Percentiles rank a stretch among this genome's conserved stretches.
These are phyloP conservation scores for Microascus cirrosus DNA, from an alignment of 2,329 filamentous ascomycete genomes.

Conservation along the genomic window DNA sequence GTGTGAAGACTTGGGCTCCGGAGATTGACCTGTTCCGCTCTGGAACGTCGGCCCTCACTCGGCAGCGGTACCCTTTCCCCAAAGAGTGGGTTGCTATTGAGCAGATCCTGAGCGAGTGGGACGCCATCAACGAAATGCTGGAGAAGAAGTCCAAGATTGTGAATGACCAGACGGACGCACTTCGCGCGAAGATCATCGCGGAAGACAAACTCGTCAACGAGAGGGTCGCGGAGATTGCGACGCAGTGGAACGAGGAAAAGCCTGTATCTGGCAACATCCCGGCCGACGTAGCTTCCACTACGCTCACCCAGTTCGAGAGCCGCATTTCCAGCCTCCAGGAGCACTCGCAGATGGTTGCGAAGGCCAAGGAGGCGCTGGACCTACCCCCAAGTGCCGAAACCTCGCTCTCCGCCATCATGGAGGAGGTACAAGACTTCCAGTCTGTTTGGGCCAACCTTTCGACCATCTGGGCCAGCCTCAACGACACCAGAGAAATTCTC, in stretches of 20 bases:
- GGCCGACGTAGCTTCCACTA: conserved; percentile 76
- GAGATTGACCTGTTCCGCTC: conserved; percentile 95
- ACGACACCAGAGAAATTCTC: conserved; percentile 81
- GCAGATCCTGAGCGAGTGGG: conserved; percentile 94
- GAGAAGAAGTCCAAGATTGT: conserved; percentile 90
- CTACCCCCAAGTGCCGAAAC: conserved; percentile 71
- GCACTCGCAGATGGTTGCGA: conserved; percentile 87
- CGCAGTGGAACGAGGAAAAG: conserved; percentile 92
- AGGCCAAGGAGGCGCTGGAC: conserved; percentile 93
- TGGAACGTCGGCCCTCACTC: conserved; percentile 81
- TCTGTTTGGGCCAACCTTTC: conserved; percentile 95
- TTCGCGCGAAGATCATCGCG: conserved; percentile 87
- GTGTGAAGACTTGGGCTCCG: conserved; percentile 86
- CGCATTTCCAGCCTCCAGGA: conserved; percentile 77
- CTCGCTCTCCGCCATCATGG: conserved; percentile 72
- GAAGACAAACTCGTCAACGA: conserved; percentile 87
- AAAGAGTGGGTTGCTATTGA: conserved; percentile 92
- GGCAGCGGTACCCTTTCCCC: conserved; percentile 89
- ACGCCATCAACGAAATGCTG: conserved; percentile 82
- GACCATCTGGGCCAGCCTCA: conserved; percentile 92
- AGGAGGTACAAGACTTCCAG: conserved; percentile 97
- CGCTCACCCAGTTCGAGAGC: conserved; percentile 70
- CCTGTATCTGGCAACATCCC: conserved; percentile 91
- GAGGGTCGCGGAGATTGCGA: conserved; percentile 75
- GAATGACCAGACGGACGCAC: conserved; percentile 87